Percentiles rank a stretch among this genome's conserved stretches.
phyloP scores from a whole-genome alignment of 768 basidiomycete species.

The Tulasnella sp. region DNA sequence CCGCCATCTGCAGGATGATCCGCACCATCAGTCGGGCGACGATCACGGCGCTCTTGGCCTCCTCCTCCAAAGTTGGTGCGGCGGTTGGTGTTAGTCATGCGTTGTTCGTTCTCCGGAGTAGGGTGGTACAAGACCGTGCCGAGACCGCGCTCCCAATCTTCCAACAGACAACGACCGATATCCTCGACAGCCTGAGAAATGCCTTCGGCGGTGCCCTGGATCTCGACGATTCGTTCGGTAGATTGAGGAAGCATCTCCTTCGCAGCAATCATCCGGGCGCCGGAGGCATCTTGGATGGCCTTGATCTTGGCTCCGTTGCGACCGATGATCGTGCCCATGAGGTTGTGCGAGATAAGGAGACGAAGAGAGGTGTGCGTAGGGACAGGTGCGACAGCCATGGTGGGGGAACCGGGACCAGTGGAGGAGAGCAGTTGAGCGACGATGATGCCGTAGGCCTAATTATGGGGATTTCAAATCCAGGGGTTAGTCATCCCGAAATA shows the following conservation, averaged over 20 bases:
- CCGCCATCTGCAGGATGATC: conserved; percentile 19
- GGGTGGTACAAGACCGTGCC: conserved; percentile 98
- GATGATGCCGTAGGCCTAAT: conserved; percentile 92
- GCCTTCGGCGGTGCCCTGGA: conserved; percentile 89
- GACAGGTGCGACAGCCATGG: conserved; percentile 50
- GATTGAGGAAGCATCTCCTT: conserved; percentile 99
- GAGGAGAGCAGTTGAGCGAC: conserved; percentile 81
- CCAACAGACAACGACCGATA: conserved; percentile 91
- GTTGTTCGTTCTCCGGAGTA: conserved; percentile 46
- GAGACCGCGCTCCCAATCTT: conserved; percentile 93
- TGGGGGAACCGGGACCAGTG: conserved; percentile 68
- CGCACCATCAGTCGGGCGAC: conserved; percentile 28
- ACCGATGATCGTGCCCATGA: conserved; percentile 99
- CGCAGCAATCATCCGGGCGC: conserved; percentile 96
- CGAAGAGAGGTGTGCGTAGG: conserved; percentile 83
- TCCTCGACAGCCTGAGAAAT: conserved; percentile 94
- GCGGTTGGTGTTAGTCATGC: conserved; percentile 1
- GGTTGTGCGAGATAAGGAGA: conserved; percentile 96
- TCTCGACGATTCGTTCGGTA: conserved; percentile 97
- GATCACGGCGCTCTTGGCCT: background rate
- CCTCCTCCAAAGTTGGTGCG: background rate
- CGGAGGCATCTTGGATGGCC: conserved; percentile 94
- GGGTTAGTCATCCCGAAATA: conserved; percentile 25
- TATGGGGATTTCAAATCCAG: conserved; percentile 29
- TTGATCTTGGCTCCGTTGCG: conserved; percentile 97